These are phyloP conservation scores for Spergularia marina DNA, from an alignment of 148 eudicot species.

Conservation along the genomic window DNA sequence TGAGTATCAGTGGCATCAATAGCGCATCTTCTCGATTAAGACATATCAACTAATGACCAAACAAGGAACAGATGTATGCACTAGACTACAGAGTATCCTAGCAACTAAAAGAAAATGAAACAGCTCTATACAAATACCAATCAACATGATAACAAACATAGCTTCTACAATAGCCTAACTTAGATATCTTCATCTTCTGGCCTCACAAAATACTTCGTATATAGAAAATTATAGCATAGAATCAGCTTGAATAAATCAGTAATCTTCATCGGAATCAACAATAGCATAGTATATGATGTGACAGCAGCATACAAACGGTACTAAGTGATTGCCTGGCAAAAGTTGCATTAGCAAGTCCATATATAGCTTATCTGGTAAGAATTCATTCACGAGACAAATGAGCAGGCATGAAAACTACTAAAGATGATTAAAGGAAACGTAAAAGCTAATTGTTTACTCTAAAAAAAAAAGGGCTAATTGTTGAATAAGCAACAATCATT, in stretches of 20 bases:
- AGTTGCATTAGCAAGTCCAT: constrained; percentile 1
- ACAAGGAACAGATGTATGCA: not conserved
- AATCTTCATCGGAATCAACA: constrained; percentile 15
- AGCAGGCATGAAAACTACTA: constrained; percentile 3
- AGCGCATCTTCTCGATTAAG: constrained; percentile 1
- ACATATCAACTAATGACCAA: constrained; percentile 8
- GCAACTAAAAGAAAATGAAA: constrained; percentile 10
- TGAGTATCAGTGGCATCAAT: constrained; percentile 4
- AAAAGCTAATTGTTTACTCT: too few species aligned
- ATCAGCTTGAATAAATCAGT: constrained; percentile 6
- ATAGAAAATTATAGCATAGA: not conserved
- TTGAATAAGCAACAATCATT: not conserved
- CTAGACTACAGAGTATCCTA: constrained; percentile 1
- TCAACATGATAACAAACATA: not conserved
- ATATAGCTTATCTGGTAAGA: constrained; percentile 20
- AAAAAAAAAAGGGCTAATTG: not conserved
- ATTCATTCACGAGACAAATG: not conserved
- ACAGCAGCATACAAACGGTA: not conserved
- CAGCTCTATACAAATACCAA: constrained; percentile 21
- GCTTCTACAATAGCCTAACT: constrained; percentile 8
- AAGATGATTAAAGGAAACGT: not conserved
- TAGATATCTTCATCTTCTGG: not conserved
- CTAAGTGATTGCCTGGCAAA: not conserved
- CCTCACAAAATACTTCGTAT: not conserved
- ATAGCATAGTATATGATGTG: not conserved